Evolutionary conservation across 192 early-diverging fungal species (phyloP), one percentile per base, ranked within the genome.

Genomic region (Phycomyces blakesleeanus): DNA sequence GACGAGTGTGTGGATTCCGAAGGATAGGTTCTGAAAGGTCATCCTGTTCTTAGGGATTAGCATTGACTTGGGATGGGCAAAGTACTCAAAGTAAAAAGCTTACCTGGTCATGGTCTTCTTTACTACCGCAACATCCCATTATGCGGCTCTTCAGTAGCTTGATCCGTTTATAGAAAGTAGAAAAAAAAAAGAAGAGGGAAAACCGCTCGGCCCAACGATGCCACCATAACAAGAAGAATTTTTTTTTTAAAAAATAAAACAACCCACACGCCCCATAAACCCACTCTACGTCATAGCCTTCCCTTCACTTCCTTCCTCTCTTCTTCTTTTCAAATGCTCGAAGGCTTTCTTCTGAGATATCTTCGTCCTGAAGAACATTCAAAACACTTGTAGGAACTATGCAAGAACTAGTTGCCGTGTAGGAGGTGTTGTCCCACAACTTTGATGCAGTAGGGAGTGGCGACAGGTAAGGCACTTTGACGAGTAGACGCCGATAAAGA

Each of bases 71-170:
- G 1, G 7, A 7, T 27, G 16, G 26, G 16, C 15, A 57, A 54
- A 54, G 22, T 12, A 54, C 2, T 24, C 1, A 12, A 20, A 27
- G 26, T 25, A 29, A 14, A 2, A 38, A 34, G 18, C 7, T 34
- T 62, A 62, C 60, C 16, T 62, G 42, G 5, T 62, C 51, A 52
- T 34, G 47, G 12, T 62, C 60, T 62, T 62, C 49, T 52, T 49
- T 62, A 51, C 60, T 62, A 16, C 26, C 20, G 26, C 60, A 62
- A 51, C 60, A 62, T 7, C 60, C 60, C 60, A 62, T 62, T 20
- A 39, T 26, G 22, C 18, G 18, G 44, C 29, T 34, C 29, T 34
- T 7, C 29, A 34, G 29, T 34, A 34, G 7, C 29, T 34, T 34
- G 29, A 34, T 34, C 29, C 29, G 29, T 14, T 20, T 49, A 37